These are phyloP conservation scores for Morella rubra DNA, from an alignment of 306 rosid species.

Conservation along the genomic window DNA sequence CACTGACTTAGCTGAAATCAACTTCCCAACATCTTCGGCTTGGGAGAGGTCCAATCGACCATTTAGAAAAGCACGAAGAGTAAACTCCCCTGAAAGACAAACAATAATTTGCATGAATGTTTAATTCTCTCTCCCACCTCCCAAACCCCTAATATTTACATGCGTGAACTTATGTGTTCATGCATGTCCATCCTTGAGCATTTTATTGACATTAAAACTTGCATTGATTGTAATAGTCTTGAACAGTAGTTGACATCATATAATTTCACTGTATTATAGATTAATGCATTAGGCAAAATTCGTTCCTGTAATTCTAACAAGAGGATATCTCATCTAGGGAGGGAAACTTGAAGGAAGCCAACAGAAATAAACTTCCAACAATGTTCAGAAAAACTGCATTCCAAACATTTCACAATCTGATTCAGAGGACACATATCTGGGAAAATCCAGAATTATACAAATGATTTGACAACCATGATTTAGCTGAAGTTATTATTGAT, in stretches of 20 bases:
- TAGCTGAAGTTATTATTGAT: neutral
- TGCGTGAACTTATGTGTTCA: neutral
- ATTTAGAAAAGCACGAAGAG: conserved; percentile 92
- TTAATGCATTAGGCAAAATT: too few species aligned
- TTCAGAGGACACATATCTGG: neutral
- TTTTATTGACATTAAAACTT: too few species aligned
- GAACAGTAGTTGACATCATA: too few species aligned
- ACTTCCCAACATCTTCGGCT: conserved; percentile 79
- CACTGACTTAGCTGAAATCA: conserved; percentile 68
- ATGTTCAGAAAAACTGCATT: neutral
- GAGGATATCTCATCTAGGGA: too few species aligned
- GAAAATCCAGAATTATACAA: neutral
- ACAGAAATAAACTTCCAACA: neutral
- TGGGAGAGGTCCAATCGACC: conserved; percentile 92
- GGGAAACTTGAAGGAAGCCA: neutral
- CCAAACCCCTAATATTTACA: neutral
- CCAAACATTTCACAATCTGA: neutral
- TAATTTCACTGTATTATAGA: too few species aligned
- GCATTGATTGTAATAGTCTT: too few species aligned
- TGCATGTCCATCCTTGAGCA: neutral
- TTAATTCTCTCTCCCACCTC: conserved; percentile 2
- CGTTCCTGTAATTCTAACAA: too few species aligned
- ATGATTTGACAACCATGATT: neutral
- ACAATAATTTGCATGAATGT: conserved; percentile 1
- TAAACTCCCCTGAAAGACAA: conserved; percentile 72